phyloP scores from a whole-genome alignment of 78 protist species.

The slime mould (Dictyostelium discoideum) region DNA sequence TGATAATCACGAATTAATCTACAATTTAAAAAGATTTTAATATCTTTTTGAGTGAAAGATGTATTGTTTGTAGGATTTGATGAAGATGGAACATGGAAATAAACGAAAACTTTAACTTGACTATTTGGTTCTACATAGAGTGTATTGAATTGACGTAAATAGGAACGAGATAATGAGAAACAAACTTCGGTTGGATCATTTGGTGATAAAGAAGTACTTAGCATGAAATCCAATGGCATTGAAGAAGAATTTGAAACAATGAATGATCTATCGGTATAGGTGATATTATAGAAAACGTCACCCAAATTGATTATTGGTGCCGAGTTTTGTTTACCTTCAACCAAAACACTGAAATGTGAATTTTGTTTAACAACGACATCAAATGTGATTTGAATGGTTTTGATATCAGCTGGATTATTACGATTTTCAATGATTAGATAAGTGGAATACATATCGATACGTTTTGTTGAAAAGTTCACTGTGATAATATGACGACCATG shows the following conservation, averaged over 20 bases:
- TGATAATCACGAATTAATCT: slow-evolving; percentile 70
- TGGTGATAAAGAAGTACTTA: slow-evolving; percentile 53
- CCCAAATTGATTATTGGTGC: slow-evolving; percentile 56
- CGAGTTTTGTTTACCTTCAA: slow-evolving; percentile 60
- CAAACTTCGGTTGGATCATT: slow-evolving; percentile 73
- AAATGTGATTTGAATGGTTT: slow-evolving; percentile 71
- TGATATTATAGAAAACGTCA: slow-evolving; percentile 59
- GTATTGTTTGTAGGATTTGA: neutral
- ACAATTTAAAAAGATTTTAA: slow-evolving; percentile 70
- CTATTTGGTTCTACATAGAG: slow-evolving; percentile 64
- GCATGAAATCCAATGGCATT: slow-evolving; percentile 80
- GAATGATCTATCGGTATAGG: slow-evolving; percentile 78
- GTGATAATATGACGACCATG: slow-evolving; percentile 79
- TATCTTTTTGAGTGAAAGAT: slow-evolving; percentile 22
- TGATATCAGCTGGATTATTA: slow-evolving; percentile 75
- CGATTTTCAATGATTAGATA: slow-evolving; percentile 72
- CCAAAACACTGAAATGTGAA: slow-evolving; percentile 62
- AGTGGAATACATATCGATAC: slow-evolving; percentile 70
- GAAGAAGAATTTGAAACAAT: slow-evolving; percentile 69
- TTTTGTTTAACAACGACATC: slow-evolving; percentile 79
- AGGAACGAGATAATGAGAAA: slow-evolving; percentile 71
- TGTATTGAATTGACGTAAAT: slow-evolving; percentile 50
- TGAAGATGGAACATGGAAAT: slow-evolving; percentile 28
- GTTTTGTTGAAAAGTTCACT: slow-evolving; percentile 61
- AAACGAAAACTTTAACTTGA: slow-evolving; percentile 58